These are phyloP conservation scores for Camellia granthamiana DNA, from an alignment of 148 eudicot species.

Conservation along the genomic window DNA sequence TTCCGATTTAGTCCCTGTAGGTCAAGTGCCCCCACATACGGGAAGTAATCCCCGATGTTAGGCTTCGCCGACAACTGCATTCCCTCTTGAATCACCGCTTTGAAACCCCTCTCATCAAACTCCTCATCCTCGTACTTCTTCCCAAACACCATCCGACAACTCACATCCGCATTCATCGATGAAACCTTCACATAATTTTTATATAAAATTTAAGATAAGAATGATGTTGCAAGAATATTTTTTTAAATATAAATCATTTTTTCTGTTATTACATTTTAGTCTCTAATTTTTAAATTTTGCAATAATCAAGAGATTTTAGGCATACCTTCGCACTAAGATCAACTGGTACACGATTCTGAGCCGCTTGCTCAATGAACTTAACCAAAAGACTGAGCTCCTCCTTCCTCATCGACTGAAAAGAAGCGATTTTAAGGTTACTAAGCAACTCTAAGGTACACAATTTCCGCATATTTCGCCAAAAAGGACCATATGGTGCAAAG, in stretches of 20 bases:
- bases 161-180: conserved; percentile 27
- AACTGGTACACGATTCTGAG: conserved; percentile 4
- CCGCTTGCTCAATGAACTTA: conserved; percentile 4
- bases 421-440: conserved; percentile 23
- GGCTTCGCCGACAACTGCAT: conserved; percentile 20
- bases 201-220: too few species aligned
- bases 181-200: conserved; percentile 10
- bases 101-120: conserved; percentile 25
- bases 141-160: conserved; percentile 35
- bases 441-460: conserved; percentile 33
- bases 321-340: conserved; percentile 17
- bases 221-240: too few species aligned
- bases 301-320: too few species aligned
- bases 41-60: conserved; percentile 36
- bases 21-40: conserved; percentile 32
- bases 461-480: conserved; percentile 39
- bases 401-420: conserved; percentile 31
- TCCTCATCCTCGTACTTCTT: conserved; percentile 34
- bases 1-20: conserved; percentile 28
- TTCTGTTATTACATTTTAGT: too few species aligned
- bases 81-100: conserved; percentile 26
- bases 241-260: too few species aligned
- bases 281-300: too few species aligned
- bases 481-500: conserved; percentile 28
- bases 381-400: conserved; percentile 25